Evolutionary conservation across 257 asterid genomes (phyloP).

Genomic region (Nicotiana paniculata): DNA sequence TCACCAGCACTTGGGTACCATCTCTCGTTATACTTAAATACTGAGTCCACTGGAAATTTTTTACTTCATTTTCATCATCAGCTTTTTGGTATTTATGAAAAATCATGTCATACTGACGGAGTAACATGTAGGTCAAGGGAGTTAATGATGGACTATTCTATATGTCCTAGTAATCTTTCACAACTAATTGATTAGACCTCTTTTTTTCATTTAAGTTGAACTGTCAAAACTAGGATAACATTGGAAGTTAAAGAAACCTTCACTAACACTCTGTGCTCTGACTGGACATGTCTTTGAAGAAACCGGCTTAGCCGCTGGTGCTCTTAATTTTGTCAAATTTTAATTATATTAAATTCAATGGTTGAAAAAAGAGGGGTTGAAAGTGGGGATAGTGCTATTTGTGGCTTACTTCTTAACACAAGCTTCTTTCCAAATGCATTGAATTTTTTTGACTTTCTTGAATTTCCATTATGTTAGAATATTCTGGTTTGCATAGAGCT

Average conservation of each 20-base stretch:
- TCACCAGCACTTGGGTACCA: conserved; percentile 88
- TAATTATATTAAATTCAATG: neutral
- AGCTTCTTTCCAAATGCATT: neutral
- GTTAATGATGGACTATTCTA: neutral
- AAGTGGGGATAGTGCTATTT: neutral
- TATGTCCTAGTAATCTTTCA: neutral
- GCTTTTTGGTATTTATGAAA: neutral
- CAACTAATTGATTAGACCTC: neutral
- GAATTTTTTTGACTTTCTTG: neutral
- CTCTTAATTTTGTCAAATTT: neutral
- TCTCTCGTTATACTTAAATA: neutral
- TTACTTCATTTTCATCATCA: neutral
- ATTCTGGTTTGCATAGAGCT: neutral
- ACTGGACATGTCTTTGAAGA: neutral
- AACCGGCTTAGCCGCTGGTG: neutral
- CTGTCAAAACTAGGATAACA: neutral
- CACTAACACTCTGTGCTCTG: neutral
- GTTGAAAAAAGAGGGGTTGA: neutral
- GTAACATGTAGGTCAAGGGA: neutral
- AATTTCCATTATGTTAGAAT: neutral
- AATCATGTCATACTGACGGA: neutral
- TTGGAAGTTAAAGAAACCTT: neutral
- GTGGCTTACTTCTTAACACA: neutral
- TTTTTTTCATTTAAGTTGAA: neutral
- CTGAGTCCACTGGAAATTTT: neutral